These are phyloP conservation scores for Zopfia rhizophila DNA, from an alignment of 2,329 filamentous ascomycete species.

Conservation along the genomic window DNA sequence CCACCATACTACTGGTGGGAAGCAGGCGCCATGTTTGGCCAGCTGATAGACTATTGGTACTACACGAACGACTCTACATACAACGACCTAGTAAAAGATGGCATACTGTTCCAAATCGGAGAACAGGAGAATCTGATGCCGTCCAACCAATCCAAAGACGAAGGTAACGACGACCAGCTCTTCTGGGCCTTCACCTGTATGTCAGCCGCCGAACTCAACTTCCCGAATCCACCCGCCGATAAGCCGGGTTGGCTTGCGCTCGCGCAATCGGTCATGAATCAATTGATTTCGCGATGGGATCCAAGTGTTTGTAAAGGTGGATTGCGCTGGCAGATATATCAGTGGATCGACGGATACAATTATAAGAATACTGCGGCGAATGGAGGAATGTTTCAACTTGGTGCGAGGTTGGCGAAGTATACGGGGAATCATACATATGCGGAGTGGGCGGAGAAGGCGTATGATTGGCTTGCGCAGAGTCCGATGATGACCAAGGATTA, in stretches of 20 bases:
- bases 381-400: conserved; percentile 51
- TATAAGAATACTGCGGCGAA: conserved; percentile 54
- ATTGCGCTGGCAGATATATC: conserved; percentile 51
- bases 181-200: conserved; percentile 69
- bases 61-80: conserved; percentile 79
- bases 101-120: conserved; percentile 45
- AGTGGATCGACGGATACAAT: conserved; percentile 46
- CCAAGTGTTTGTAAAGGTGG: conserved; percentile 46
- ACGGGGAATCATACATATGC: conserved; percentile 51
- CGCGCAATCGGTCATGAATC: conserved; percentile 53
- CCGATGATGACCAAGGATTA: conserved; percentile 37
- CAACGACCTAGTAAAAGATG: conserved; percentile 72
- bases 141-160: conserved; percentile 48
- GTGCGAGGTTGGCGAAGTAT: conserved; percentile 49
- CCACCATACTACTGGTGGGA: conserved; percentile 74
- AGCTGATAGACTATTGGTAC: conserved; percentile 85
- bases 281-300: conserved; percentile 47
- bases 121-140: conserved; percentile 46
- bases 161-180: conserved; percentile 67
- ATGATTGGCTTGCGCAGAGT: conserved; percentile 46
- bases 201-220: conserved; percentile 64
- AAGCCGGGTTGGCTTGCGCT: conserved; percentile 57
- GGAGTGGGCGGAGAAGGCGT: conserved; percentile 47
- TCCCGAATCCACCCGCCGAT: conserved; percentile 52
- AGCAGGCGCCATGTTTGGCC: conserved; percentile 75